These are phyloP conservation scores for Acmispon strigosus DNA, from an alignment of 306 rosid species.

Conservation along the genomic window DNA sequence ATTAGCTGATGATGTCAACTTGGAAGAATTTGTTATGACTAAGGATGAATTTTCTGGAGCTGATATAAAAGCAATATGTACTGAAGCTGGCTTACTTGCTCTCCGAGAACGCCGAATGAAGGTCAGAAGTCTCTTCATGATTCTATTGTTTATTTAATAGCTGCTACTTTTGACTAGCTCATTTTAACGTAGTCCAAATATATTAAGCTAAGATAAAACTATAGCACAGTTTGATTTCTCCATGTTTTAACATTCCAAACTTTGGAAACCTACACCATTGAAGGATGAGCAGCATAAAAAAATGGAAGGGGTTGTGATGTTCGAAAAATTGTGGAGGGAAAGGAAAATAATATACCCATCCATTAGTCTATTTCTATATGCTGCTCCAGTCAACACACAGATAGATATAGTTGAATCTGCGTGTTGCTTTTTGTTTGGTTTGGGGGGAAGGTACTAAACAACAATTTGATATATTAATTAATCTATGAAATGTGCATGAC, in stretches of 20 bases:
- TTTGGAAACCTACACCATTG: background rate
- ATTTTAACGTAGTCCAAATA: background rate
- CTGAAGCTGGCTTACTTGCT: slow-evolving; percentile 98
- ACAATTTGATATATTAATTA: background rate
- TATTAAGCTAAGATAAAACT: background rate
- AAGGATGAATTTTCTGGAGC: slow-evolving; percentile 99
- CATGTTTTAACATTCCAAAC: background rate
- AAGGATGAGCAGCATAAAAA: background rate
- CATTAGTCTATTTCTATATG: background rate
- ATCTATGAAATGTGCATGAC: background rate
- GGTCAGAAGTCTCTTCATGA: slow-evolving; percentile 35
- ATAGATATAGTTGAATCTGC: no score
- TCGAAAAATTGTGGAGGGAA: background rate
- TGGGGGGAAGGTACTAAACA: background rate
- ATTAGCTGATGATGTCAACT: slow-evolving; percentile 92
- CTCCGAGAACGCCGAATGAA: slow-evolving; percentile 95
- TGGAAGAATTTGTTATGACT: slow-evolving; percentile 97
- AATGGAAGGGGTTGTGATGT: background rate
- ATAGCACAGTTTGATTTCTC: background rate
- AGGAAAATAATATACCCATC: background rate
- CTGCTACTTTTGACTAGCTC: background rate
- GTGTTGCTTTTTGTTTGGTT: background rate
- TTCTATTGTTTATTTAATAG: background rate
- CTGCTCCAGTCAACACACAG: no score
- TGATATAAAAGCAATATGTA: slow-evolving; percentile 96